Evolutionary conservation across 306 rosid species (phyloP), one percentile per base, ranked within the genome.

Genomic region (Acacia melanoxylon): DNA sequence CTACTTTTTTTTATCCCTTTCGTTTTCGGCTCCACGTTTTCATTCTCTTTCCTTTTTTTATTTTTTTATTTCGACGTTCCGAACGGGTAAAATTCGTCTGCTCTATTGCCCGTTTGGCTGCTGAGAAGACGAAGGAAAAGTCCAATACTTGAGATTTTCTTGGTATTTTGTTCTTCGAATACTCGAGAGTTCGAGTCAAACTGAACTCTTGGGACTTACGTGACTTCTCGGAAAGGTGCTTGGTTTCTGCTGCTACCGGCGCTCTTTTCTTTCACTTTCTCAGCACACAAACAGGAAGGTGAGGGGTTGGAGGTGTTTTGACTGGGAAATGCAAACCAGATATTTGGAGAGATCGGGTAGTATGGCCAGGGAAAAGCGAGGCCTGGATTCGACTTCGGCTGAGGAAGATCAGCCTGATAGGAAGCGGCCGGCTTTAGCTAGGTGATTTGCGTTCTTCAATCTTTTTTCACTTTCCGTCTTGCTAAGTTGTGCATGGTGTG

Each of bases 391-490:
- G 25, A 37, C 81, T 79, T 80, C 93, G 10, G 89, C 72, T 45
- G 97, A 88, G 42, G 90, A 90, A 83, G 93, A 82, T 17, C 94
- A 91, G 79, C 93, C 98, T 27, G 92, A 91, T 10, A 90, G 90
- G 86, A 93, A 93, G 83, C 85, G 98, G 29, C 98, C 98, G 46
- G 98, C 98, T 80, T 76, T 93, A 15, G 97, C 98, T 22, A 91
- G 96, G 97, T 37, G 41, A 37, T 37, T 37, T 45, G 40, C 1
- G 13, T 44, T 69, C 24, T 19, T 20, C 12, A 56, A 35, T 45
- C 9, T 7, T n/a, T 16, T 51, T 25, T 24, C 22, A 7, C 13
- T 20, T 29, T 54, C 48, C 17, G 25, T 19, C 73, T 69, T 2
- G 35, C 14, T 56, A 13, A 31, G 62, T 25, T 41, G 54, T 41